phyloP scores from a whole-genome alignment of 805 yeast species.

The Tetrapisispora nanseiensis region DNA sequence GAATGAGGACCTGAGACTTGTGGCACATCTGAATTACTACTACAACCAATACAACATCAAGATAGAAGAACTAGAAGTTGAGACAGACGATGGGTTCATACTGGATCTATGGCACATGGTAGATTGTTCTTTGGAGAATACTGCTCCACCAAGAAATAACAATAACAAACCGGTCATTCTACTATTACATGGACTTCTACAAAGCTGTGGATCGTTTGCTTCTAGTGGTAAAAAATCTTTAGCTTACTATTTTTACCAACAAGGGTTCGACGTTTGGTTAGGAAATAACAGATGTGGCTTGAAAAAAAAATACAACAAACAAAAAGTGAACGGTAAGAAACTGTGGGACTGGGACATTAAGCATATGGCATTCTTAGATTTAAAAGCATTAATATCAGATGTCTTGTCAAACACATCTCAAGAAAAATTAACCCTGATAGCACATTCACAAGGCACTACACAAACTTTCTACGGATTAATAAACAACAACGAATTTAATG shows the following conservation, averaged over 20 bases:
- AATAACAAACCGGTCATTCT: slow-evolving; percentile 55
- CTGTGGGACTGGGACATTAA: slow-evolving; percentile 93
- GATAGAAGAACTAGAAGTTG: slow-evolving; percentile 47
- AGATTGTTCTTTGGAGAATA: too few species aligned
- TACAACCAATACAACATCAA: slow-evolving; percentile 51
- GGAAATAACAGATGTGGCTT: slow-evolving; percentile 90
- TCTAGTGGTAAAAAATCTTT: slow-evolving; percentile 76
- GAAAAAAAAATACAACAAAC: slow-evolving; percentile 47
- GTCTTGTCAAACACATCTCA: slow-evolving; percentile 36
- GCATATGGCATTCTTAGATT: slow-evolving; percentile 73
- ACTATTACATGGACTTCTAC: slow-evolving; percentile 77
- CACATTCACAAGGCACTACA: slow-evolving; percentile 92
- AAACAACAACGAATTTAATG: slow-evolving; percentile 18
- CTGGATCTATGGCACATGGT: slow-evolving; percentile 48
- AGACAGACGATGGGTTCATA: slow-evolving; percentile 73
- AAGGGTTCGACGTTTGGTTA: slow-evolving; percentile 81
- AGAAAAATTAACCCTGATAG: slow-evolving; percentile 49
- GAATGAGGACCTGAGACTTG: slow-evolving; percentile 28
- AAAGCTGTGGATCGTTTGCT: slow-evolving; percentile 76
- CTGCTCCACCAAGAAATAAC: too few species aligned
- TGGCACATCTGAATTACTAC: slow-evolving; percentile 57
- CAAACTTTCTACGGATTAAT: slow-evolving; percentile 68
- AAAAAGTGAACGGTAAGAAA: slow-evolving; percentile 2
- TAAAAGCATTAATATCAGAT: slow-evolving; percentile 60
- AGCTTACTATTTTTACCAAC: slow-evolving; percentile 43